phyloP scores from a whole-genome alignment of 208 protist species.

The Blechomonas ayalai region DNA sequence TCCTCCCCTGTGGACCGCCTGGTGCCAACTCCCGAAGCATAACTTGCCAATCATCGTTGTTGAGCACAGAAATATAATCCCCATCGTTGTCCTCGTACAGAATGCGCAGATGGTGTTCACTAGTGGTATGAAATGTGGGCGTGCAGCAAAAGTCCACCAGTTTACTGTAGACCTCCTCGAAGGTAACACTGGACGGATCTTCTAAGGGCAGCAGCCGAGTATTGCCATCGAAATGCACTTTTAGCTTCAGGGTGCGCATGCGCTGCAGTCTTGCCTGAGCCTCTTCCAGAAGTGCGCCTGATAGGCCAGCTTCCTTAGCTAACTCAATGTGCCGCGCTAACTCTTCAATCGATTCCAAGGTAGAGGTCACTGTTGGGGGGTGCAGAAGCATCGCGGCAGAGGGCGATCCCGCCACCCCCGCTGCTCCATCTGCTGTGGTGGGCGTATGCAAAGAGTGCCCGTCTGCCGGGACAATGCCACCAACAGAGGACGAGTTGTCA shows the following conservation, averaged over 20 bases:
- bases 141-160: constrained; percentile 34
- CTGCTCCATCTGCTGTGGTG: background rate
- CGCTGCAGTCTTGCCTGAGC: constrained; percentile 26
- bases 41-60: constrained; percentile 64
- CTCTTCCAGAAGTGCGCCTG: constrained; percentile 28
- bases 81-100: constrained; percentile 77
- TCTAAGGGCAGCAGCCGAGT: constrained; percentile 43
- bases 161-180: constrained; percentile 46
- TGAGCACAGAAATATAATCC: constrained; percentile 70
- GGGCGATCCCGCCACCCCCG: background rate
- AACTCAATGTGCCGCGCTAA: constrained; percentile 18
- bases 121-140: background rate
- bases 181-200: constrained; percentile 27
- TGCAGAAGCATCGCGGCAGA: constrained; percentile 1
- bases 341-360: constrained; percentile 5
- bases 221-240: constrained; percentile 62
- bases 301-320: constrained; percentile 39
- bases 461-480: background rate
- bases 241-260: constrained; percentile 35
- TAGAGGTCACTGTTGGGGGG: background rate
- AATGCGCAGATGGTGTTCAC: constrained; percentile 45
- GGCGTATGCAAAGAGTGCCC: background rate
- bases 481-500: constrained; percentile 5
- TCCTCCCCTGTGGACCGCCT: constrained; percentile 7
- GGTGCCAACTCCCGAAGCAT: constrained; percentile 45